Percentiles rank a stretch among this genome's conserved stretches.
phyloP scores from a whole-genome alignment of 1,139 yeast genomes.

The Saccharomyces hybrid region DNA sequence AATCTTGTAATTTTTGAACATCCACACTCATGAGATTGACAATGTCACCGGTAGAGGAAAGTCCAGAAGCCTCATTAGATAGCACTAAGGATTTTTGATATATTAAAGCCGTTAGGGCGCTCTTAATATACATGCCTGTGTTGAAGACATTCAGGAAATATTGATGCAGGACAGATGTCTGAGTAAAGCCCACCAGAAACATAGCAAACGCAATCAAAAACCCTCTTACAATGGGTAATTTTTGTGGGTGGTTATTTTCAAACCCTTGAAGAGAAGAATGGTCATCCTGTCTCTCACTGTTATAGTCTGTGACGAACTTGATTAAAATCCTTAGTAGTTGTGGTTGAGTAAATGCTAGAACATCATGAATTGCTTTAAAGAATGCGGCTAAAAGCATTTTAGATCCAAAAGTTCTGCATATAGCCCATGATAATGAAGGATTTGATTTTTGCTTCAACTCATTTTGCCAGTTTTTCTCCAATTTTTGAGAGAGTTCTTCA shows the following conservation, averaged over 20 bases:
- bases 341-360: constrained; percentile 81
- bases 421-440: constrained; percentile 63
- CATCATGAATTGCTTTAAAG: constrained; percentile 76
- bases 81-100: constrained; percentile 74
- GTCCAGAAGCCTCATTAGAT: constrained; percentile 76
- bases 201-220: constrained; percentile 73
- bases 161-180: constrained; percentile 84
- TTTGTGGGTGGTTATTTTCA: constrained; percentile 27
- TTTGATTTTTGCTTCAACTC: constrained; percentile 36
- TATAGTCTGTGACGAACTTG: constrained; percentile 72
- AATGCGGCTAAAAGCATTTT: constrained; percentile 63
- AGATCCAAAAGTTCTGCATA: constrained; percentile 62
- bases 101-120: constrained; percentile 70
- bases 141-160: constrained; percentile 86
- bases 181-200: constrained; percentile 76
- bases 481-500: constrained; percentile 40
- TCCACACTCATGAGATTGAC: constrained; percentile 97
- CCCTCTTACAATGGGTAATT: constrained; percentile 64
- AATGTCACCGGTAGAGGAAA: constrained; percentile 89
- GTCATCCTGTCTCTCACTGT: constrained; percentile 34
- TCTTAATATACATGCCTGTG: constrained; percentile 81
- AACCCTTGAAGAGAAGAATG: constrained; percentile 10
- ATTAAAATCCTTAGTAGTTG: constrained; percentile 72
- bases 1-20: constrained; percentile 86
- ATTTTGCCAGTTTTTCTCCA: constrained; percentile 55